Conservation (phyloP, 2,329 filamentous ascomycete species). For the Mycosphaerella arachidis region DNA sequence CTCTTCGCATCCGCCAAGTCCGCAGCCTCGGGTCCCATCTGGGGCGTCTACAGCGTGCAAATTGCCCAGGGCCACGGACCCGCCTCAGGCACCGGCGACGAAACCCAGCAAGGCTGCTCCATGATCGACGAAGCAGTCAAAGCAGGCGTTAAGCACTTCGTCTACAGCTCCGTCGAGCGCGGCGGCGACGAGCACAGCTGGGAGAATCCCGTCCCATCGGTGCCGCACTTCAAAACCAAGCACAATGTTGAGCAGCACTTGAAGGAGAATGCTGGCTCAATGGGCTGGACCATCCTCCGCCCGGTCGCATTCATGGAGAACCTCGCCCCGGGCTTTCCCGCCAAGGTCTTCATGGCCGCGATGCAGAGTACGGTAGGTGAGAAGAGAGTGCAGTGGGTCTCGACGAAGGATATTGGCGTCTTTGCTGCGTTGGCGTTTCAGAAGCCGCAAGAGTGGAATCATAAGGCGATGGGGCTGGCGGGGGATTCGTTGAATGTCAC, state of each 20-base stretch:
- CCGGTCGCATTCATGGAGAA: slow-evolving; percentile 62
- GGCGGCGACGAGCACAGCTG: slow-evolving; percentile 53
- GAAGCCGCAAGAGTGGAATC: slow-evolving; percentile 44
- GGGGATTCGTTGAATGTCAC: slow-evolving; percentile 51
- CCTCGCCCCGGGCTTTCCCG: slow-evolving; percentile 45
- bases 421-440: slow-evolving; percentile 49
- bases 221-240: slow-evolving; percentile 57
- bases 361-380: slow-evolving; percentile 36
- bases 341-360: slow-evolving; percentile 49
- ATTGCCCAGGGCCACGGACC: not conserved
- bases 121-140: slow-evolving; percentile 56
- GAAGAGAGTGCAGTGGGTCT: slow-evolving; percentile 37
- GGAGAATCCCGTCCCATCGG: slow-evolving; percentile 48
- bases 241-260: slow-evolving; percentile 59
- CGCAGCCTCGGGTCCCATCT: slow-evolving; percentile 29
- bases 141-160: slow-evolving; percentile 56
- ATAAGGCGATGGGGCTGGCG: slow-evolving; percentile 47
- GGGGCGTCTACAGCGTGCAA: slow-evolving; percentile 60
- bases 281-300: slow-evolving; percentile 59
- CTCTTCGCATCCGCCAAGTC: slow-evolving; percentile 42
- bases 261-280: slow-evolving; percentile 43
- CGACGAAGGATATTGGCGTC: slow-evolving; percentile 48
- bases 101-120: slow-evolving; percentile 54
- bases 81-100: slow-evolving; percentile 20
- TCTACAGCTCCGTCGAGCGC: slow-evolving; percentile 62